Evolutionary conservation across 2,329 filamentous ascomycete species (phyloP).

Genomic region (Cucurbitaria berberidis): DNA sequence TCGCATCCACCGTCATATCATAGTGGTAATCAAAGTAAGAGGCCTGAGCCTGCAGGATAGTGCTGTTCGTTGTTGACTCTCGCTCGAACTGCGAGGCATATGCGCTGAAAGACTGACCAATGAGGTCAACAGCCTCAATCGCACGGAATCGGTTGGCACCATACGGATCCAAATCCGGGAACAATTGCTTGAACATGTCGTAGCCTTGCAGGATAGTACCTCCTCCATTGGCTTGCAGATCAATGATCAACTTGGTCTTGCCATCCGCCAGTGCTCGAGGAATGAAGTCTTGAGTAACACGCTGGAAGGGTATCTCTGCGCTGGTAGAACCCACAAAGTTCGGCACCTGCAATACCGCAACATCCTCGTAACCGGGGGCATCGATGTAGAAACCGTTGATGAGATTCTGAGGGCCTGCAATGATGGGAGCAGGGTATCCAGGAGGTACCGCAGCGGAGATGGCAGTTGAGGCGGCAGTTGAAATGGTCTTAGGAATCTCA

Average conservation of each 20-base stretch:
- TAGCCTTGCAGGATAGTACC: constrained; percentile 65
- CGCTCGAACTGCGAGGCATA: constrained; percentile 43
- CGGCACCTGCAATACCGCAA: constrained; percentile 53
- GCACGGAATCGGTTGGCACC: constrained; percentile 61
- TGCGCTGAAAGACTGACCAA: constrained; percentile 51
- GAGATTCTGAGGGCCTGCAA: constrained; percentile 47
- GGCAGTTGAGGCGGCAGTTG: constrained; percentile 12
- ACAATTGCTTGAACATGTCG: constrained; percentile 66
- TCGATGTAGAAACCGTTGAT: constrained; percentile 57
- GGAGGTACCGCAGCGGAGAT: constrained; percentile 37
- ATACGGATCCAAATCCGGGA: constrained; percentile 58
- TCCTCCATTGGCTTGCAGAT: constrained; percentile 65
- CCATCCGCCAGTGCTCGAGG: constrained; percentile 54
- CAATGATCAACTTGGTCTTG: constrained; percentile 67
- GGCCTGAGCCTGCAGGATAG: constrained; percentile 47
- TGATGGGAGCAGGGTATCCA: constrained; percentile 52
- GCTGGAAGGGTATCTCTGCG: constrained; percentile 45
- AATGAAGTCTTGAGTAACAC: constrained; percentile 50
- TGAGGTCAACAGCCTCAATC: constrained; percentile 53
- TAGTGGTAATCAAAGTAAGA: constrained; percentile 56
- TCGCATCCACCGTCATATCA: constrained; percentile 56
- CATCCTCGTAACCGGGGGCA: constrained; percentile 51
- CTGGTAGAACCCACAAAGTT: constrained; percentile 46
- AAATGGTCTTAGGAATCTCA: constrained; percentile 4
- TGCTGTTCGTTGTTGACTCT: constrained; percentile 41